phyloP scores from a whole-genome alignment of 345 rosid genomes.

The Hypericum androsaemum region DNA sequence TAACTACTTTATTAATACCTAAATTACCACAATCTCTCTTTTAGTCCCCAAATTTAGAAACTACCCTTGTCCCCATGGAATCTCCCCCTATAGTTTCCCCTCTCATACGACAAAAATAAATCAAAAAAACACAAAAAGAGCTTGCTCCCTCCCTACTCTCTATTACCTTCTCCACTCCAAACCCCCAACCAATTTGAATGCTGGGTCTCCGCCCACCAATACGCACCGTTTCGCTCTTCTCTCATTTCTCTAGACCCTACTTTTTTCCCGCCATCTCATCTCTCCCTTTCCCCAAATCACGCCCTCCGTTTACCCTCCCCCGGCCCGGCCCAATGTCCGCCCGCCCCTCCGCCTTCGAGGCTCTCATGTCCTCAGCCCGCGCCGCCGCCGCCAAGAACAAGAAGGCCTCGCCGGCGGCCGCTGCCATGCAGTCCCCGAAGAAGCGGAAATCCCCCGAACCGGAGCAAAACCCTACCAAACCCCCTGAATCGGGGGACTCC shows the following conservation, averaged over 20 bases:
- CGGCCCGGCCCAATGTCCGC: slow-evolving; percentile 29
- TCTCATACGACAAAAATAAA: too few relatives aligned
- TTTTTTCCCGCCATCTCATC: slow-evolving; percentile 6
- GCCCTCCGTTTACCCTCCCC: slow-evolving; percentile 4
- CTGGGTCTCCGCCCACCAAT: slow-evolving; percentile 9
- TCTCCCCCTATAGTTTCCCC: too few relatives aligned
- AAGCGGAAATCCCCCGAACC: slow-evolving; percentile 33
- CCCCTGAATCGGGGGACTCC: slow-evolving; percentile 18
- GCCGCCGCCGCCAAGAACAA: slow-evolving; percentile 41
- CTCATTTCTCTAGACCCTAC: slow-evolving; percentile 6
- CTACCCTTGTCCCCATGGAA: too few relatives aligned
- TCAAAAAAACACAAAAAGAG: too few relatives aligned
- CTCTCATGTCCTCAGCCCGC: slow-evolving; percentile 77
- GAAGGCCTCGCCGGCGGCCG: slow-evolving; percentile 19
- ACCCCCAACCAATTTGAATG: too few relatives aligned
- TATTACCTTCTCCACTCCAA: too few relatives aligned
- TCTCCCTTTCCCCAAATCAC: slow-evolving; percentile 2
- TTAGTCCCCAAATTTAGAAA: too few relatives aligned
- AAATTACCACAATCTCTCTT: too few relatives aligned
- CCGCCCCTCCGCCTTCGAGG: slow-evolving; percentile 74
- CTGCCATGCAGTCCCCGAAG: slow-evolving; percentile 27
- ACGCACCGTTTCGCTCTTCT: background rate
- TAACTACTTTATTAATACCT: too few relatives aligned
- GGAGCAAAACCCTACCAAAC: slow-evolving; percentile 14
- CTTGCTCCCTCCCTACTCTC: too few relatives aligned